phyloP scores from a whole-genome alignment of 2,329 filamentous ascomycete genomes.

The Falciphora oryzae region DNA sequence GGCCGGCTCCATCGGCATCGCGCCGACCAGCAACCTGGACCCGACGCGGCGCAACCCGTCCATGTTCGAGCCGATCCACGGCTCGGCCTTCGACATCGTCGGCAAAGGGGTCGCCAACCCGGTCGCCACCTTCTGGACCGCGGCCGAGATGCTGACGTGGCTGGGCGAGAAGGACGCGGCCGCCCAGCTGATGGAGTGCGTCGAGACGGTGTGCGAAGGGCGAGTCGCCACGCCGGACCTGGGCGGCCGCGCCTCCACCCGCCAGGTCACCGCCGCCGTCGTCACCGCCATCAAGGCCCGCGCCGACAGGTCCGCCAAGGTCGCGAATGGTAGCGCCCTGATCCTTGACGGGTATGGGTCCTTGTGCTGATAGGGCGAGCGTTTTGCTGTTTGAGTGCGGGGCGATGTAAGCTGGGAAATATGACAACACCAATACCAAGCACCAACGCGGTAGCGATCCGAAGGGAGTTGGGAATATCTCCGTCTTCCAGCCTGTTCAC shows the following conservation, averaged over 20 bases:
- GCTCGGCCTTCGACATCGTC: slow-evolving; percentile 48
- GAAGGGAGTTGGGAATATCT: too few species aligned
- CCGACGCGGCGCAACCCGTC: slow-evolving; percentile 44
- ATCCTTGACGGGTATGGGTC: too few species aligned
- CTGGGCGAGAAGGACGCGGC: slow-evolving; percentile 43
- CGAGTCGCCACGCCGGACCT: slow-evolving; percentile 46
- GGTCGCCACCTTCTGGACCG: slow-evolving; percentile 49
- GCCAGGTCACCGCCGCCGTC: slow-evolving; percentile 18
- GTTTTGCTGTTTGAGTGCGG: too few species aligned
- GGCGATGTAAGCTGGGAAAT: too few species aligned
- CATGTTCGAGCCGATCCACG: slow-evolving; percentile 55
- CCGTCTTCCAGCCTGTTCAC: too few species aligned
- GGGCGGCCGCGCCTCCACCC: slow-evolving; percentile 30
- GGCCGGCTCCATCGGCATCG: slow-evolving; percentile 64
- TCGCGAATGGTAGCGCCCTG: too few species aligned
- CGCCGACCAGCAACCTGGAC: slow-evolving; percentile 59
- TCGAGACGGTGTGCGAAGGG: slow-evolving; percentile 42
- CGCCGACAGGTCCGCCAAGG: too few species aligned
- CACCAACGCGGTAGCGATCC: too few species aligned
- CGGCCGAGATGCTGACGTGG: slow-evolving; percentile 48
- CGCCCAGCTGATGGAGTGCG: slow-evolving; percentile 38
- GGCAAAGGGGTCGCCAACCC: slow-evolving; percentile 49
- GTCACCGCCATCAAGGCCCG: slow-evolving; percentile 13
- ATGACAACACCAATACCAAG: too few species aligned
- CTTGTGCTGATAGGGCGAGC: too few species aligned